phyloP scores from a whole-genome alignment of 768 basidiomycete genomes.

The Trametes gibbosa region DNA sequence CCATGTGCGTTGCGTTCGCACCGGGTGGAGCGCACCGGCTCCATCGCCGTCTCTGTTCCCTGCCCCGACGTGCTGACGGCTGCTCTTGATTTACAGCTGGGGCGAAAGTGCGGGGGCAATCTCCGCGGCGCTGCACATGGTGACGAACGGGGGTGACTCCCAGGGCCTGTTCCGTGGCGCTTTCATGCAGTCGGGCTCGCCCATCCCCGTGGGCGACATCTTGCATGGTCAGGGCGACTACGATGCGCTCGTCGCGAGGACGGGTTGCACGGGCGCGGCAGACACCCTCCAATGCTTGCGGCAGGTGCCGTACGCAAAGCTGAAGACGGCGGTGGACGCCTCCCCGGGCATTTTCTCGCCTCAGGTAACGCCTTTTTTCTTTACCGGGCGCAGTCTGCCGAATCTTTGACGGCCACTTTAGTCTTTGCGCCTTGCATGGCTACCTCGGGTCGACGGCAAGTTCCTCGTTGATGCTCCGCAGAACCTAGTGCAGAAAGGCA shows the following conservation, averaged over 20 bases:
- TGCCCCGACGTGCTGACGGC: background rate
- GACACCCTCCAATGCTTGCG: constrained; percentile 45
- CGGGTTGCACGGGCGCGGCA: constrained; percentile 33
- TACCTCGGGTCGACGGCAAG: constrained; percentile 48
- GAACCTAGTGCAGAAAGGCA: constrained; percentile 42
- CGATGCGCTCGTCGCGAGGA: constrained; percentile 37
- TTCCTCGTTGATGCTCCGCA: constrained; percentile 41
- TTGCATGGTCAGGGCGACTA: constrained; percentile 36
- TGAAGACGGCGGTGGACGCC: constrained; percentile 35
- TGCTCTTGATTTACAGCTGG: constrained; percentile 18
- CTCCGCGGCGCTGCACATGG: constrained; percentile 29
- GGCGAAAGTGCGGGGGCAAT: constrained; percentile 43
- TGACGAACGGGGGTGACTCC: constrained; percentile 25
- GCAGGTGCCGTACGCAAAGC: constrained; percentile 29
- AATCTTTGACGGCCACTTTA: constrained; percentile 30
- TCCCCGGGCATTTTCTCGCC: constrained; percentile 34
- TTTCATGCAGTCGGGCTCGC: constrained; percentile 38
- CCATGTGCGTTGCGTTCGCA: constrained; percentile 34
- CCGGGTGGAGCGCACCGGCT: background rate
- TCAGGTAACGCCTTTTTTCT: constrained; percentile 28
- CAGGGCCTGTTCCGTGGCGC: constrained; percentile 27
- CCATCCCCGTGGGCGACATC: constrained; percentile 18
- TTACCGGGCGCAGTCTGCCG: background rate
- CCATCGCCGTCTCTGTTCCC: background rate
- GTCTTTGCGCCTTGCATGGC: constrained; percentile 48